Conservation (phyloP, 2,329 filamentous ascomycete species). For the Penicillium crustosum region DNA sequence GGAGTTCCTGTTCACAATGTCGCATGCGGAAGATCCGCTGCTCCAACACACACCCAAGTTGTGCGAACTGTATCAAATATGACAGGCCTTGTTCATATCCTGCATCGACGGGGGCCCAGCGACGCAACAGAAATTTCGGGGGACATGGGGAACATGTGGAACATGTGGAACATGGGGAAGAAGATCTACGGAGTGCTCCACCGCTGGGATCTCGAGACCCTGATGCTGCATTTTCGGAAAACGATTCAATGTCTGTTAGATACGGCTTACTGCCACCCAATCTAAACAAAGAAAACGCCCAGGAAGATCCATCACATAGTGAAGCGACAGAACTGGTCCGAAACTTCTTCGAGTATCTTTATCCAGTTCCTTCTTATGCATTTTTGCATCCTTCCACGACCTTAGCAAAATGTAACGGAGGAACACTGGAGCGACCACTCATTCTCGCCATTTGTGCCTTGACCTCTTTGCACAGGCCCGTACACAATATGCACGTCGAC, state of each 20-base stretch:
- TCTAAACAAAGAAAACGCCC: not conserved
- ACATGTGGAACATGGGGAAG: too few relatives aligned
- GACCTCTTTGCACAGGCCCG: not conserved
- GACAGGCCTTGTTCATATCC: not conserved
- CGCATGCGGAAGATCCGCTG: not conserved
- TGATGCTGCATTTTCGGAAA: not conserved
- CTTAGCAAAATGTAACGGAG: not conserved
- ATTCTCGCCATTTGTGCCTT: slow-evolving; percentile 10
- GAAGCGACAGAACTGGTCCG: not conserved
- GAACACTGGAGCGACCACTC: slow-evolving; percentile 8
- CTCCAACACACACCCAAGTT: not conserved
- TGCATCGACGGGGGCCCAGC: not conserved
- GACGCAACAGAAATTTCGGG: not conserved
- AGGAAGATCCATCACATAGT: not conserved
- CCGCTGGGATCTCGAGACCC: too few relatives aligned
- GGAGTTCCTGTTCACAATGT: not conserved
- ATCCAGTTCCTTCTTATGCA: slow-evolving; percentile 13
- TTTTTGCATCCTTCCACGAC: slow-evolving; percentile 15
- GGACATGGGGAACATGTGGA: not conserved
- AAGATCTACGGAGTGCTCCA: not conserved
- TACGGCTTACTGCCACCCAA: not conserved
- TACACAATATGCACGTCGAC: not conserved
- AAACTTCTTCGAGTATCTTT: slow-evolving; percentile 13
- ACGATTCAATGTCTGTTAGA: not conserved
- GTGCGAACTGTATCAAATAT: not conserved